Evolutionary conservation across 139 green algal species (phyloP).

Genomic region (Picochlorum sp.): DNA sequence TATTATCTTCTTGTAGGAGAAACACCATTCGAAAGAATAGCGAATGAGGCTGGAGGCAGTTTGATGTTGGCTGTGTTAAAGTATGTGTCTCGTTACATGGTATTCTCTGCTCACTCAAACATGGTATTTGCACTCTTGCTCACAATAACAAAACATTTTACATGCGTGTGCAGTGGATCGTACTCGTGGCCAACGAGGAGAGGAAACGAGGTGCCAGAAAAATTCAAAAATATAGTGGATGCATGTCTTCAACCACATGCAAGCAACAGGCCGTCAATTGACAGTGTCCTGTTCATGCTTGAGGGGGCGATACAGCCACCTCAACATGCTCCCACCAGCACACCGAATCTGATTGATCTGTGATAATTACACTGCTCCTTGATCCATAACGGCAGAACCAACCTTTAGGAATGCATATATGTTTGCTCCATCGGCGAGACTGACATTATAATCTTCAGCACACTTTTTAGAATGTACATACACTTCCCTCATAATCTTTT

Average conservation of each 20-base stretch:
- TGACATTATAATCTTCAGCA: slow-evolving; percentile 13
- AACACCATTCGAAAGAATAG: slow-evolving; percentile 69
- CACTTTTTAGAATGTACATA: slow-evolving; percentile 1
- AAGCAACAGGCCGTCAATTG: background rate
- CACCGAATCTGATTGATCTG: background rate
- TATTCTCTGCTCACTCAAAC: too few relatives aligned
- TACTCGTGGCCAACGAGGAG: background rate
- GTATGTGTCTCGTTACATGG: slow-evolving; percentile 7
- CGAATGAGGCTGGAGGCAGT: slow-evolving; percentile 66
- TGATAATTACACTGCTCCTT: background rate
- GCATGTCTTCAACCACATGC: slow-evolving; percentile 3
- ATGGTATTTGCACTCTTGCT: too few relatives aligned
- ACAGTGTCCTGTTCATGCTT: background rate
- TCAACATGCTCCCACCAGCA: background rate
- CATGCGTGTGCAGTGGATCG: slow-evolving; percentile 2
- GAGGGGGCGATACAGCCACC: background rate
- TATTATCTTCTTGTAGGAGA: slow-evolving; percentile 65
- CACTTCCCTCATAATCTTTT: slow-evolving; percentile 15
- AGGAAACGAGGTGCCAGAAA: background rate
- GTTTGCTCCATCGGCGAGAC: slow-evolving; percentile 13
- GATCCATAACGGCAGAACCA: slow-evolving; percentile 4
- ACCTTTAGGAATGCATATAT: slow-evolving; percentile 19
- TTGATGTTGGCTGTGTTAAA: slow-evolving; percentile 75
- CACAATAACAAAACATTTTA: too few relatives aligned
- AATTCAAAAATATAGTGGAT: slow-evolving; percentile 3